Evolutionary conservation across 352 stramenopile species (phyloP).

Genomic region (Globisporangium sylvaticum): DNA sequence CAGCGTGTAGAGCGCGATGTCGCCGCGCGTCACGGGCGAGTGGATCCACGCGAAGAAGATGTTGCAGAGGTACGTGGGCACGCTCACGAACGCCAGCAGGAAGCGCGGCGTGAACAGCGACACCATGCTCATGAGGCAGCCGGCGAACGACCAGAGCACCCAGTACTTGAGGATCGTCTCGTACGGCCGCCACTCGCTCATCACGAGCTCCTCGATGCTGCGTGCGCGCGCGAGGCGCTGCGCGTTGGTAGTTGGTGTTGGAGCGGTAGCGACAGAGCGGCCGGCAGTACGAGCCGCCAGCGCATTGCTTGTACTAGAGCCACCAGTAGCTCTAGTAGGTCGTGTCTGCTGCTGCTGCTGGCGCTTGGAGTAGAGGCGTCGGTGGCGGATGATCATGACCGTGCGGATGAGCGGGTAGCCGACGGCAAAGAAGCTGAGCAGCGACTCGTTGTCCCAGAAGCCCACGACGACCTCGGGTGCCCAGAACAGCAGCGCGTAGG

Average conservation of each 20-base stretch:
- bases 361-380: conserved; percentile 38
- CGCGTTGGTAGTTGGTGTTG: neutral
- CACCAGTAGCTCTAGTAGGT: neutral
- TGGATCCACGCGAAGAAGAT: conserved; percentile 81
- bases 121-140: conserved; percentile 41
- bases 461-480: conserved; percentile 39
- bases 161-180: conserved; percentile 84
- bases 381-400: conserved; percentile 54
- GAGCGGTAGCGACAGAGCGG: neutral
- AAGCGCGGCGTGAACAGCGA: conserved; percentile 70
- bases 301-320: conserved; percentile 8
- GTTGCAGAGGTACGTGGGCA: conserved; percentile 61
- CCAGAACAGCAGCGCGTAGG: conserved; percentile 59
- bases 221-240: conserved; percentile 8
- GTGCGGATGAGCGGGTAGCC: conserved; percentile 69
- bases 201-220: conserved; percentile 14
- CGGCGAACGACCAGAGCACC: conserved; percentile 69
- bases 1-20: conserved; percentile 69
- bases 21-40: conserved; percentile 63
- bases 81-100: conserved; percentile 40
- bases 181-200: conserved; percentile 63
- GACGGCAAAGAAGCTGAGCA: conserved; percentile 56
- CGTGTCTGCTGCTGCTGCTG: neutral
- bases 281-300: neutral
- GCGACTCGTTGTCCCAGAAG: conserved; percentile 49